Percentiles rank a stretch among this genome's conserved stretches.
These are phyloP conservation scores for Euphorbia lathyris DNA, from an alignment of 345 rosid genomes.

Conservation along the genomic window DNA sequence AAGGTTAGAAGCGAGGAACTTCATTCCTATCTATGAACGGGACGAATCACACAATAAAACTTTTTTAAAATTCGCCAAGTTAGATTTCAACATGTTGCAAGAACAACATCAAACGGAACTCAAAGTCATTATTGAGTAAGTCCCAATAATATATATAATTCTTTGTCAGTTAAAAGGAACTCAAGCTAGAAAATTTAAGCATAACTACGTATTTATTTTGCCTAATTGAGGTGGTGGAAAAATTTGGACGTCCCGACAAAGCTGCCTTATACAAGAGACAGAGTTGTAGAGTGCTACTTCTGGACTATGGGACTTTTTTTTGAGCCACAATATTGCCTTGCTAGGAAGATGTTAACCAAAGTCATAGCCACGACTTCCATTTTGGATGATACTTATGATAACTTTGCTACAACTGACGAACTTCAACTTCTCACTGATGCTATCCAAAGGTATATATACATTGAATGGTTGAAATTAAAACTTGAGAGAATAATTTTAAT, in stretches of 20 bases:
- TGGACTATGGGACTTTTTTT: no score
- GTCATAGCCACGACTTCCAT: neutral
- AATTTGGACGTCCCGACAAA: conserved; percentile 7
- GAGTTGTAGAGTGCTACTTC: neutral
- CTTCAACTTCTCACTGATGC: neutral
- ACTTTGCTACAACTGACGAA: no score
- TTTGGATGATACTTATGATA: no score
- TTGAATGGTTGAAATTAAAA: no score
- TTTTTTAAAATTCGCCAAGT: conserved; percentile 30
- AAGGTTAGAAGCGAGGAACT: neutral
- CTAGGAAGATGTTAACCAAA: conserved; percentile 7
- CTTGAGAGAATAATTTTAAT: no score
- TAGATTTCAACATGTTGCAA: conserved; percentile 31
- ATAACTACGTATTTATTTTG: no score
- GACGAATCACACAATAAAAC: conserved; percentile 2
- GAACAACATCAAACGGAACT: neutral
- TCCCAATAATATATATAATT: no score
- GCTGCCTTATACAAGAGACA: neutral
- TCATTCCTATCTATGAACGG: neutral
- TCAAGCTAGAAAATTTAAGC: no score
- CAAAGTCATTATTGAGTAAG: neutral
- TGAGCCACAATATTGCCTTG: neutral
- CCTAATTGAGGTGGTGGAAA: no score
- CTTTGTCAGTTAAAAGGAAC: no score
- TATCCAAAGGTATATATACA: conserved; percentile 11